Base-by-base conservation (phyloP, 371 early-diverging fungal species). In the Zopfochytrium polystomum region DNA sequence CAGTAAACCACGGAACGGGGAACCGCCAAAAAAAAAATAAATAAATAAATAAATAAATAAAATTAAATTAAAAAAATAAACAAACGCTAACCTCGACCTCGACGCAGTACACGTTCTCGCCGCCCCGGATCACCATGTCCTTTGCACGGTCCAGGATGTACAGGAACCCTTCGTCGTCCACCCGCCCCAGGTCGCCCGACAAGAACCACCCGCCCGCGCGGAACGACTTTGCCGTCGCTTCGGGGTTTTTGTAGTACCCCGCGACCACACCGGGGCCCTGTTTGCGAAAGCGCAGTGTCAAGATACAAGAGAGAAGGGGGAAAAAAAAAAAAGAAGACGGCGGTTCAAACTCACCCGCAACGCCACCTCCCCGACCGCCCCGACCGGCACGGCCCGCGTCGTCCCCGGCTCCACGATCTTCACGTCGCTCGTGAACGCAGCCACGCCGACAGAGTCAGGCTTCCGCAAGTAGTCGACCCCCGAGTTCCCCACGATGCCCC, bases 41-140 rank as follows among this genome's bases (percentile, higher is more conserved):
- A n/a, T n/a, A 42, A 31, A n/a, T 22, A 11, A 42, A 45, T 22
- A 9, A 29, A 18, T 15, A 33, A 3, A 54, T 32, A 31, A n/a
- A 27, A 18, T 56, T 42, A 47, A 29, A 54, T 5, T 35, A 3
- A 54, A 33, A 18, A 38, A 54, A 35, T 27, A 11, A 20, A 30
- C 18, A 52, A 22, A 22, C 13, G 9, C 22, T 29, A 11, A 30
- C 33, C 48, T 67, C 67, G 27, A 67, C 62, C 35, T 67, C 67
- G 18, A 49, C 58, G 54, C 67, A 67, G 59, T 56, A 63, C 15
- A 62, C 48, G 52, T 67, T 67, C 51, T 67, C 68, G 25, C 68
- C 68, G 29, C 68, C 68, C n/a, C 68, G 58, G 34, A 67, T 66
- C 15, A 61, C 20, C 62, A 68, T 68, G 38, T 68, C 65, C 43